Base-by-base conservation (phyloP, 805 yeast genomes). In the Pichia membranifaciens region DNA sequence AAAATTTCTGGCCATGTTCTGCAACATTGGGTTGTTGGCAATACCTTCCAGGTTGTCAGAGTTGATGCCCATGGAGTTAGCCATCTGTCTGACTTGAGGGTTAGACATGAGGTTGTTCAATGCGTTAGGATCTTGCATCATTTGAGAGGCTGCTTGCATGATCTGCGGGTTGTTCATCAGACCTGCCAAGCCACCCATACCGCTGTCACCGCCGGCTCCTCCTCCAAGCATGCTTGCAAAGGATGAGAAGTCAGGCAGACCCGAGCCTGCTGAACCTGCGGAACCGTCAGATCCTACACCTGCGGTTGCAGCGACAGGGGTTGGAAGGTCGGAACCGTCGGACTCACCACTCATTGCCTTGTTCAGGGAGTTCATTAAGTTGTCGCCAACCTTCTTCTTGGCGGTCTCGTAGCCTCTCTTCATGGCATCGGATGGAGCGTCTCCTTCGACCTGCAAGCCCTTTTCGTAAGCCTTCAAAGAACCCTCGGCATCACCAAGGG, bases 331-430 rank as follows among this genome's bases (percentile, higher is more conserved):
- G 9, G 53, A 51, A 15, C 56, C 36, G 13, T 58, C 61, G n/a
- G 62, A 49, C 5, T 60, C 50, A 35, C 50, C 50, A 28, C 23
- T 45, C 41, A 45, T 38, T 17, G 56, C 29, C 5, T 48, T 58
- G n/a, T 60, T 68, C 34, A 72, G 68, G 21, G 72, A 57, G 28
- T 64, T 51, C 47, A 74, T 79, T 54, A 82, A 68, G 47, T 87
- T 86, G 61, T 84, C 90, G 58, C 85, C 88, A 35, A 86, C 87
- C 64, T 90, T 82, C 67, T 78, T 79, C 71, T 87, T 87, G 21
- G 97, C 97, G 32, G 96, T 87, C 66, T 91, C 96, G 64, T 81
- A 89, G 45, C 96, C 99, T 62, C 83, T 82, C 66, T 76, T 78
- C 96, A 91, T 91, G 16, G 93, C 90, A 36, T 85, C 96, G 7